Conservation (phyloP, 2,329 filamentous ascomycete genomes). For the Zopfia rhizophila region DNA sequence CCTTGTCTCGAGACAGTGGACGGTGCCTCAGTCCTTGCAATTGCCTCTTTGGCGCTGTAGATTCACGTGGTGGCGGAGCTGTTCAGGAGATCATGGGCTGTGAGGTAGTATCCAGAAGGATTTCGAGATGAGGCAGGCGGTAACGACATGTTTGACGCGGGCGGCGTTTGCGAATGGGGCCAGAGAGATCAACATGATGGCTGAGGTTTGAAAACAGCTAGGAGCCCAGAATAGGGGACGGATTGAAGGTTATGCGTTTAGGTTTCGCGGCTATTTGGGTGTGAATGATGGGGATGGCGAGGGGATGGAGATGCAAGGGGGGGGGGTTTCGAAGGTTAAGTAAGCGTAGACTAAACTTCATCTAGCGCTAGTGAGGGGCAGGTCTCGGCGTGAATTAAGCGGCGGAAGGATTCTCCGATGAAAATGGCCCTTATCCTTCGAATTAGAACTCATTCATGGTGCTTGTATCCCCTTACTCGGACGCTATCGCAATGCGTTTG, state of each 20-base stretch:
- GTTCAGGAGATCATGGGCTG: not conserved
- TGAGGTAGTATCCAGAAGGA: slow-evolving; percentile 18
- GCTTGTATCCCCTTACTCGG: slow-evolving; percentile 10
- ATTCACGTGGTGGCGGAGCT: slow-evolving; percentile 21
- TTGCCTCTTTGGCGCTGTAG: slow-evolving; percentile 22
- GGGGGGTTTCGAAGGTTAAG: not conserved
- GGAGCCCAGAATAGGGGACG: slow-evolving; percentile 1
- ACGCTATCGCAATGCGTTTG: slow-evolving; percentile 24
- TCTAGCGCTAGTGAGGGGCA: no score
- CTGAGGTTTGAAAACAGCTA: slow-evolving; percentile 32
- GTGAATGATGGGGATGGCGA: not conserved
- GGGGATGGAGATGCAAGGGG: slow-evolving; percentile 3
- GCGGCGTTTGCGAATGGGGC: slow-evolving; percentile 34
- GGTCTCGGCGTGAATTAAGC: no score
- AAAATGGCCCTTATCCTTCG: slow-evolving; percentile 21
- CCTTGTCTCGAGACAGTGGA: slow-evolving; percentile 32
- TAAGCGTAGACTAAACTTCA: slow-evolving; percentile 6
- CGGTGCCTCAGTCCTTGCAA: slow-evolving; percentile 20
- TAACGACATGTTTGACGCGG: slow-evolving; percentile 28
- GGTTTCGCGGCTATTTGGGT: slow-evolving; percentile 1
- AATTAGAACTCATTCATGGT: slow-evolving; percentile 21
- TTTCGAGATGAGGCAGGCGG: not conserved
- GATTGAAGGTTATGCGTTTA: slow-evolving; percentile 40
- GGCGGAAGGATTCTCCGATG: slow-evolving; percentile 5
- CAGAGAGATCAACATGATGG: slow-evolving; percentile 19